Conservation (phyloP, 805 yeast species). For the Candida broadrunensis region DNA sequence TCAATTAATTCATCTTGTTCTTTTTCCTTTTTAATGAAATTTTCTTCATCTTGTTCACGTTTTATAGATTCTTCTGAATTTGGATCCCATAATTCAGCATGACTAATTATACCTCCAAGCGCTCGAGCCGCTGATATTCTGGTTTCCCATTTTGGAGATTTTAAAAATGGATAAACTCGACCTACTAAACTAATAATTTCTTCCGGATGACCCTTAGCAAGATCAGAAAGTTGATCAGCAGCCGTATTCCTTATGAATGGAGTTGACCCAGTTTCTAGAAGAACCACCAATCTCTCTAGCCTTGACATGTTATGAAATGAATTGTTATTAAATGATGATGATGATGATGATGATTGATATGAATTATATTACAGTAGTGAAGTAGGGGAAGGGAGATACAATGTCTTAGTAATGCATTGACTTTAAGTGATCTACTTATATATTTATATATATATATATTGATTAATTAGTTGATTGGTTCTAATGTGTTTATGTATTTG, state of each 20-base stretch:
- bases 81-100: slow-evolving; percentile 84
- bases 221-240: slow-evolving; percentile 92
- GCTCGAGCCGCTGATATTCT: slow-evolving; percentile 93
- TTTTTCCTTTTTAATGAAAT: slow-evolving; percentile 10
- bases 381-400: too few species aligned
- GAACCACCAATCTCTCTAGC: slow-evolving; percentile 54
- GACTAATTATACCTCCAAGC: slow-evolving; percentile 84
- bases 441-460: too few species aligned
- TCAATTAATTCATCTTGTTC: slow-evolving; percentile 5
- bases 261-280: slow-evolving; percentile 91
- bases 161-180: slow-evolving; percentile 85
- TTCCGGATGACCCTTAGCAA: slow-evolving; percentile 93
- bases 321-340: too few species aligned
- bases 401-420: too few species aligned
- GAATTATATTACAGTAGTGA: too few species aligned
- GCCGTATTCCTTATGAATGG: slow-evolving; percentile 93
- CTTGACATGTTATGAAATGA: slow-evolving; percentile 41
- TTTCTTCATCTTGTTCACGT: slow-evolving; percentile 13
- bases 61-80: slow-evolving; percentile 40
- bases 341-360: too few species aligned
- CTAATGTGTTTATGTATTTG: too few species aligned
- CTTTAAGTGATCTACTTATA: too few species aligned
- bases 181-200: slow-evolving; percentile 80
- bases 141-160: slow-evolving; percentile 90
- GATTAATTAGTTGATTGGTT: too few species aligned